Evolutionary conservation across 768 basidiomycete species (phyloP).

Genomic region (Erythrobasidium yunnanense): DNA sequence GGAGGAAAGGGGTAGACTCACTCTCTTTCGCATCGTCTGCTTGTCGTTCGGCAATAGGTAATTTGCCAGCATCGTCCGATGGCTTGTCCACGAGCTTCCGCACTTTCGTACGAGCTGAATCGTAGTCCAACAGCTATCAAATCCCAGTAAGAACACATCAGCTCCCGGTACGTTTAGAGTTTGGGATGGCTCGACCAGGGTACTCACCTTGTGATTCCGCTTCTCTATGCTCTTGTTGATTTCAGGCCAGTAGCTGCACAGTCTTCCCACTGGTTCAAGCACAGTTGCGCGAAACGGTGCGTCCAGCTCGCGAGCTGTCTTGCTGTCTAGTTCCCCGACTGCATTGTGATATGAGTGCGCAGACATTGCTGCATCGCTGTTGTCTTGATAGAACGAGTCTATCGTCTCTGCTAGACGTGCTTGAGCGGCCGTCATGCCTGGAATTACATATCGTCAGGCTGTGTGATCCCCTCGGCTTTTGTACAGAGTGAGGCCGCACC

Average conservation of each 20-base stretch:
- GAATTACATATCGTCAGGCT: not conserved
- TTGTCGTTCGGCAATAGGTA: slow-evolving; percentile 81
- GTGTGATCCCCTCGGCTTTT: not conserved
- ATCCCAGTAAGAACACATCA: not conserved
- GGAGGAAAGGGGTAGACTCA: not conserved
- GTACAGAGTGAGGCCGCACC: slow-evolving; percentile 45
- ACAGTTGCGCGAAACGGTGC: slow-evolving; percentile 87
- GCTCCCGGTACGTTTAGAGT: not conserved
- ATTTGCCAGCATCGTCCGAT: slow-evolving; percentile 78
- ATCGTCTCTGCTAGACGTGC: slow-evolving; percentile 84
- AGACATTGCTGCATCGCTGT: slow-evolving; percentile 71
- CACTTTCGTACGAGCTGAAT: slow-evolving; percentile 76
- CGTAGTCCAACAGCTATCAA: slow-evolving; percentile 78
- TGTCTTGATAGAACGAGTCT: slow-evolving; percentile 66
- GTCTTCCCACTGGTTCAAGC: slow-evolving; percentile 88
- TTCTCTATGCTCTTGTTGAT: slow-evolving; percentile 89
- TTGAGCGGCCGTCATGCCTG: slow-evolving; percentile 85
- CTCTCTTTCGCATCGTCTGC: slow-evolving; percentile 80
- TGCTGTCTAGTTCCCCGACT: slow-evolving; percentile 81
- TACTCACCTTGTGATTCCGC: slow-evolving; percentile 80
- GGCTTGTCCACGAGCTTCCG: slow-evolving; percentile 86
- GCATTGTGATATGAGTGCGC: slow-evolving; percentile 91
- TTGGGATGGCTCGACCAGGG: not conserved
- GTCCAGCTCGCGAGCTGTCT: slow-evolving; percentile 75
- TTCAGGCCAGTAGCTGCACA: slow-evolving; percentile 58